Base-by-base conservation (phyloP, 1,139 yeast species). In the Zhuliangozyma blackwelliae region DNA sequence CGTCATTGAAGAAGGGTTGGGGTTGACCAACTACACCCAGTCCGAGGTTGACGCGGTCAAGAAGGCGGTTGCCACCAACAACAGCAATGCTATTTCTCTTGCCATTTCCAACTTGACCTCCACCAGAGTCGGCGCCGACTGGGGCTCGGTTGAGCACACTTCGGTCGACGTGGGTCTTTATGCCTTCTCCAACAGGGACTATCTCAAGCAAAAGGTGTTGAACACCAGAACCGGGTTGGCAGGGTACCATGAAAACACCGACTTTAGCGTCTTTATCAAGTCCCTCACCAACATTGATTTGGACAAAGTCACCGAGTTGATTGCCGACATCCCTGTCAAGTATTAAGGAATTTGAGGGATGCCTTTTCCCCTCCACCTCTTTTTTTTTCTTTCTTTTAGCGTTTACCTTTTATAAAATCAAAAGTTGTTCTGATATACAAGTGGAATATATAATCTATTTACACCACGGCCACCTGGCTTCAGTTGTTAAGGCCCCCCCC, bases 101-200 rank as follows among this genome's bases (percentile, higher is more conserved):
- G 61, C 65, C 28, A 49, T 82, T 39, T 74, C 82, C 50, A 66
- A 77, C 39, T 72, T 86, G 74, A 75, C 85, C 7, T 78, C 89
- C 2, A 49, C 60, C 10, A 73, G 94, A 43, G 85, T 95, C 0
- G 81, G 80, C 53, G 76, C 86, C 26, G 94, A 95, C 6, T 88
- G 95, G 95, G 70, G 92, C 7, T 86, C 96, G 0, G 89, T 82
- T 49, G 95, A 95, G 21, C 96, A 88, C 55, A 79, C 92, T 16
- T 95, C 94, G 0, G 95, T 87, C 10, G 96, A 88, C 57, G 95
- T 88, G 26, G 86, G 86, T 51, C 80, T 87, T 35, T 88, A 86
- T 55, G 92, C 80, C 0, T 74, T 78, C 50, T 72, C 88, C 13
- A 81, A 80, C 48, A 72, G 71, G 32, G 66, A 66, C 22, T 47